Base-by-base conservation (phyloP, 176 grass and related monocot genomes). In the Ensete ventricosum region DNA sequence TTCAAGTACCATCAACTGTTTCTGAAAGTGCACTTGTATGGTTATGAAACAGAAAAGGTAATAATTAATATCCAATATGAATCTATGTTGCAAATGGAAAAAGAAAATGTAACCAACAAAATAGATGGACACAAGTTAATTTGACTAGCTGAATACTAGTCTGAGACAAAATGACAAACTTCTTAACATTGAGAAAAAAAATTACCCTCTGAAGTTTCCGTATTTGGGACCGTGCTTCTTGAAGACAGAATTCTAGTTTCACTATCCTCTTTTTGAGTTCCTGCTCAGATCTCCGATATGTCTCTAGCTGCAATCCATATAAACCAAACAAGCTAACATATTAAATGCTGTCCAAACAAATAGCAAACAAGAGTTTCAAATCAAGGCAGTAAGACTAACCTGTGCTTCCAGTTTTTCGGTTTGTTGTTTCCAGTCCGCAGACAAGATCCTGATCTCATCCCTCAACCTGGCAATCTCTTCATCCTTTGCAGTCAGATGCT, bases 161-260 rank as follows among this genome's bases (percentile, higher is more conserved):
- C 14, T 27, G 52, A 10, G 21, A 74, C 1, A 11, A 62, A 73
- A 51, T 16, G n/a, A 27, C 49, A 72, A 29, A 62, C 29, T 55
- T 25, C 2, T 70, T 53, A 9, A 25, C 25, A 11, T 48, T 69
- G 29, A 10, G 34, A 69, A 48, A 55, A 29, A 27, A 71, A 57
- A 59, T 76, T 91, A 98, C 95, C 86, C 88, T 89, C 57, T 89
- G 88, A 76, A 98, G 81, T 80, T 98, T 98, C 27, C 95, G 76
- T 65, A 93, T 98, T 29, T 98, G 95, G 8, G 81, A 91, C 43
- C 89, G 86, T 70, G 95, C 85, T 87, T 98, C 95, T 82, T 98
- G 95, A 57, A 98, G 88, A 57, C 90, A 98, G 73, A 98, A 98
- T 62, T 98, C 95, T 52, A 93, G 95, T 72, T 98, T 98, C 22